These are phyloP conservation scores for Daldinia concentrica DNA, from an alignment of 495 filamentous ascomycete genomes.

Conservation along the genomic window DNA sequence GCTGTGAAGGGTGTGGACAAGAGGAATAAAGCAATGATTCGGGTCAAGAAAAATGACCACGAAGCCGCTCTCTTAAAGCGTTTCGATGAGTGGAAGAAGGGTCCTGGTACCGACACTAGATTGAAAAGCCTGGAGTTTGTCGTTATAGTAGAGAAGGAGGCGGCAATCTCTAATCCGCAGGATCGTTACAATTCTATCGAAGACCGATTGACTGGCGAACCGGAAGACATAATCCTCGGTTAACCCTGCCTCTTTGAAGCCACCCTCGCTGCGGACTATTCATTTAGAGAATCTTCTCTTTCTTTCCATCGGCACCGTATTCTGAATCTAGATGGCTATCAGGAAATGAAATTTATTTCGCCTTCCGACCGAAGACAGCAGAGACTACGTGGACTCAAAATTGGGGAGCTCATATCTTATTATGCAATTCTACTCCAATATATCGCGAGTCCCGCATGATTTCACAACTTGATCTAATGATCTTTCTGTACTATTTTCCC, in stretches of 20 bases:
- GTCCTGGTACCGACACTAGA: slow-evolving; percentile 2
- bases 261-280: background rate
- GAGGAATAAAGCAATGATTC: slow-evolving; percentile 44
- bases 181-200: slow-evolving; percentile 32
- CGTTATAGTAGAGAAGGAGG: slow-evolving; percentile 33
- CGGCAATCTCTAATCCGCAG: background rate
- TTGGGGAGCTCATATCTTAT: background rate
- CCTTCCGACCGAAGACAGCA: background rate
- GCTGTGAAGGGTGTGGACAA: slow-evolving; percentile 37
- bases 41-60: slow-evolving; percentile 32
- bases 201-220: slow-evolving; percentile 38
- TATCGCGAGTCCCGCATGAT: background rate
- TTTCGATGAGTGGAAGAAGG: slow-evolving; percentile 43
- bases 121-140: slow-evolving; percentile 43
- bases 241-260: background rate
- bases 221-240: slow-evolving; percentile 44
- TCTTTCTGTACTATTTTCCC: background rate
- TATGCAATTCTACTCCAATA: background rate
- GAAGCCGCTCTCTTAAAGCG: slow-evolving; percentile 24
- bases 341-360: background rate
- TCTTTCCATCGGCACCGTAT: background rate
- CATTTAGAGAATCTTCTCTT: background rate
- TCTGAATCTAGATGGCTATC: background rate
- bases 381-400: background rate
- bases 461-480: background rate